Percentiles rank a stretch among this genome's conserved stretches.
Conservation (phyloP, 768 basidiomycete genomes). For the Exsudoporus frostii region DNA sequence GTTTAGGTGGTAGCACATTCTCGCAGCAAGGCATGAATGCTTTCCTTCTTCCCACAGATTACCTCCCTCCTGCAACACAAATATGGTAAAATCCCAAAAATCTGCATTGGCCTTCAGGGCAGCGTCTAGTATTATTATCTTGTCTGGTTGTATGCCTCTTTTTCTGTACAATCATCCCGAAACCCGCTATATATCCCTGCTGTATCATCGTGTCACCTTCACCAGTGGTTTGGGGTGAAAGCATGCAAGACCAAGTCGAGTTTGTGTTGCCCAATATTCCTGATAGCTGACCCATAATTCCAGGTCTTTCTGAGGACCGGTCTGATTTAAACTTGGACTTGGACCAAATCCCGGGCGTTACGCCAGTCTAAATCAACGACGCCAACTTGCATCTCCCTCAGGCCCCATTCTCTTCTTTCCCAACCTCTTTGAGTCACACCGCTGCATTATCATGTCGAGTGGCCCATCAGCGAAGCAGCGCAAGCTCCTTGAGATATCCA, state of each 20-base stretch:
- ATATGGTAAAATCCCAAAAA: constrained; percentile 57
- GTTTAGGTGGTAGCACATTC: constrained; percentile 70
- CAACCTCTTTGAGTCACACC: not conserved
- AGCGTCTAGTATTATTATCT: constrained; percentile 17
- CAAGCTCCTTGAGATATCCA: not conserved
- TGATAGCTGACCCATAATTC: not conserved
- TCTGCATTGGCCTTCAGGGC: not conserved
- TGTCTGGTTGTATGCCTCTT: constrained; percentile 19
- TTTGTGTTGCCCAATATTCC: not conserved
- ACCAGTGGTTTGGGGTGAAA: not conserved
- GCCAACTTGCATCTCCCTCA: not conserved
- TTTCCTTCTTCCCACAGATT: constrained; percentile 74
- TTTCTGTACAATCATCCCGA: constrained; percentile 23
- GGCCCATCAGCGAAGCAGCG: constrained; percentile 6
- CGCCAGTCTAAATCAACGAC: not conserved
- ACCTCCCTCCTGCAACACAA: constrained; percentile 65
- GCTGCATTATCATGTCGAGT: constrained; percentile 9
- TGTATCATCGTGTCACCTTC: constrained; percentile 9
- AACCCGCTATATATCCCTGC: constrained; percentile 14
- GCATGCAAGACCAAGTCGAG: constrained; percentile 3
- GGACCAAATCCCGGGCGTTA: not conserved
- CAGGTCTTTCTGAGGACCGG: constrained; percentile 5
- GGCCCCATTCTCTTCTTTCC: not conserved
- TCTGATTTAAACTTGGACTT: constrained; percentile 16
- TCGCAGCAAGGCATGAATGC: constrained; percentile 83